A percentile compares a stretch with the other conserved stretches of the same genome.
Evolutionary conservation across 2,329 filamentous ascomycete genomes (phyloP).

Genomic region (Cytospora paraplurivora): DNA sequence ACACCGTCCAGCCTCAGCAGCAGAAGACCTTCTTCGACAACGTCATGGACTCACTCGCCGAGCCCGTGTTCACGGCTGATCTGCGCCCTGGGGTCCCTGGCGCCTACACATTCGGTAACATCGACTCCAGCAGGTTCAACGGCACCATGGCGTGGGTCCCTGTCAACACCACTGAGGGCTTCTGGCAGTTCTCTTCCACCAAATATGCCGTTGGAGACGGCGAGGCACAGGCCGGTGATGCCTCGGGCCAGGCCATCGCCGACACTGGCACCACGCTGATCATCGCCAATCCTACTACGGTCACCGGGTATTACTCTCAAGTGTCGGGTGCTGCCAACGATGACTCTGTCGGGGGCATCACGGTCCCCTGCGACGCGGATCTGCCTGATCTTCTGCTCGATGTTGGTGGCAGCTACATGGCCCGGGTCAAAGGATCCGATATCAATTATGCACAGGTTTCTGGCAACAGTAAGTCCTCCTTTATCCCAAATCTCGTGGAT

Average conservation of each 20-base stretch:
- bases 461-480: conserved; percentile 50
- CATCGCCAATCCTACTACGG: conserved; percentile 56
- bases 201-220: conserved; percentile 57
- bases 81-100: conserved; percentile 63
- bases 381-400: conserved; percentile 56
- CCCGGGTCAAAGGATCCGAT: conserved; percentile 54
- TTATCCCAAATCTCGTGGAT: neutral
- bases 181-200: conserved; percentile 67
- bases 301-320: conserved; percentile 51
- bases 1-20: conserved; percentile 61
- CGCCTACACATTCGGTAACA: conserved; percentile 72
- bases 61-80: conserved; percentile 72
- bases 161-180: conserved; percentile 64
- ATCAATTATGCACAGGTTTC: conserved; percentile 56
- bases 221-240: conserved; percentile 38
- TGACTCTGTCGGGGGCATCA: conserved; percentile 45
- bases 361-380: conserved; percentile 48
- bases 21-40: conserved; percentile 79
- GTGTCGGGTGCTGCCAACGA: conserved; percentile 47
- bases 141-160: conserved; percentile 64
- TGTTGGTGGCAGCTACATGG: conserved; percentile 59
- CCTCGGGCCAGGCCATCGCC: conserved; percentile 50
- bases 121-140: conserved; percentile 64
- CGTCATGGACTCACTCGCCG: conserved; percentile 58
- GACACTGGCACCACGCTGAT: conserved; percentile 67